These are phyloP conservation scores for Phellopilus nigrolimitatus DNA, from an alignment of 1,284 basidiomycete species.

Conservation along the genomic window DNA sequence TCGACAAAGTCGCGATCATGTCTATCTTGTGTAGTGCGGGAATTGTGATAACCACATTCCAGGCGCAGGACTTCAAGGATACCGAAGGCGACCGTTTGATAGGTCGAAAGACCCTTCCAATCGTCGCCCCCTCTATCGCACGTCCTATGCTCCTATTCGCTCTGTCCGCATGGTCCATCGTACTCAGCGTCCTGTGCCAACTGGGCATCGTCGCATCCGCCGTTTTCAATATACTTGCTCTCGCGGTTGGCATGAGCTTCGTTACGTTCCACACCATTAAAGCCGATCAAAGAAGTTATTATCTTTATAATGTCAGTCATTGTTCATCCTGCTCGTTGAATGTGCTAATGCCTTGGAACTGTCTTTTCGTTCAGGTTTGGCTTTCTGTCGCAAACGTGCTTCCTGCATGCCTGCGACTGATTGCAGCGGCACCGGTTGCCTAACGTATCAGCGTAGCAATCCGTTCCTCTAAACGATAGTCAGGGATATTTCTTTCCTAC, in stretches of 20 bases:
- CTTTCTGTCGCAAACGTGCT: conserved; percentile 17
- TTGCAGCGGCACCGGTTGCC: conserved; percentile 9
- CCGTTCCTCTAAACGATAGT: too few relatives aligned
- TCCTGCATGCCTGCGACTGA: conserved; percentile 12
- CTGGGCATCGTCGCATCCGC: neutral
- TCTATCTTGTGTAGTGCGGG: conserved; percentile 26
- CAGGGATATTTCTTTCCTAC: too few relatives aligned
- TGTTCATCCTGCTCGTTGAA: too few relatives aligned
- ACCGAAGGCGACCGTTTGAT: conserved; percentile 33
- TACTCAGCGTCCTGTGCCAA: neutral
- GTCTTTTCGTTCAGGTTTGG: too few relatives aligned
- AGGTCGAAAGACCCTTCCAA: conserved; percentile 38
- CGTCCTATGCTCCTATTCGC: conserved; percentile 12
- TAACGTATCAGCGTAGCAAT: too few relatives aligned
- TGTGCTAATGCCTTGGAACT: neutral
- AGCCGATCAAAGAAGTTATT: conserved; percentile 3
- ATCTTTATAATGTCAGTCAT: conserved; percentile 9
- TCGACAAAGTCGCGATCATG: conserved; percentile 22
- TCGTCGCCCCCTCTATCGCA: conserved; percentile 27
- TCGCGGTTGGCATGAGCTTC: neutral
- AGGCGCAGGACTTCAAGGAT: conserved; percentile 40
- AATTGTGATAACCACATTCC: conserved; percentile 33
- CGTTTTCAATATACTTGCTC: neutral
- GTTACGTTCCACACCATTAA: neutral
- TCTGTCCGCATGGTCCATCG: conserved; percentile 21